Evolutionary conservation across 768 basidiomycete genomes (phyloP).

Genomic region (Russula dissimulans): DNA sequence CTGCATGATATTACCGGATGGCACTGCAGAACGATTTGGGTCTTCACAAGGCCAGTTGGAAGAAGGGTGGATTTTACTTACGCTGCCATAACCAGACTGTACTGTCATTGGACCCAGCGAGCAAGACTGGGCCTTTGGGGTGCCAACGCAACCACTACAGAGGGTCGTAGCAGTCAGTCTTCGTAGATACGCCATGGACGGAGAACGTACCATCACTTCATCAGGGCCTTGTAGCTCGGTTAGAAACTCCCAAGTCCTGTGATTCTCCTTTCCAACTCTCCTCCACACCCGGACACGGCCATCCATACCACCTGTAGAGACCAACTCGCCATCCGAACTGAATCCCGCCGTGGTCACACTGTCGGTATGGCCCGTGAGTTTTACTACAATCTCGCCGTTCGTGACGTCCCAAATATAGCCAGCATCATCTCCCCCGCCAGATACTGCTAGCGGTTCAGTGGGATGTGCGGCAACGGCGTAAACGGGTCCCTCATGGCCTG

Average conservation of each 20-base stretch:
- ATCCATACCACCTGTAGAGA: constrained; percentile 97
- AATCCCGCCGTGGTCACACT: constrained; percentile 75
- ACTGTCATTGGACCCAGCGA: constrained; percentile 88
- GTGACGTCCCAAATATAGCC: constrained; percentile 91
- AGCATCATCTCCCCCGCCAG: constrained; percentile 92
- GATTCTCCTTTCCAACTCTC: constrained; percentile 65
- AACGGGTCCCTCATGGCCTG: constrained; percentile 64
- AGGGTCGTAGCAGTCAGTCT: constrained; percentile 5
- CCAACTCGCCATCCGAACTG: constrained; percentile 84
- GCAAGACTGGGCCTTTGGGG: constrained; percentile 80
- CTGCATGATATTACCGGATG: constrained; percentile 90
- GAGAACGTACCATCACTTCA: constrained; percentile 76
- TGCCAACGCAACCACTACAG: constrained; percentile 90
- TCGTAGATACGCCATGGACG: background rate
- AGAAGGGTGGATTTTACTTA: constrained; percentile 32
- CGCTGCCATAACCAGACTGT: constrained; percentile 98
- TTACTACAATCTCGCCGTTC: constrained; percentile 70
- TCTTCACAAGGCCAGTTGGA: background rate
- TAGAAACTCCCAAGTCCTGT: constrained; percentile 86
- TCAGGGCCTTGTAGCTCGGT: constrained; percentile 90
- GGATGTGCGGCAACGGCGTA: constrained; percentile 84
- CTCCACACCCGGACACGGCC: constrained; percentile 90
- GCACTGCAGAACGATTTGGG: constrained; percentile 46
- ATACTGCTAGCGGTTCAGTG: constrained; percentile 68
- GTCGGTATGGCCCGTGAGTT: constrained; percentile 87